Evolutionary conservation across 352 stramenopile genomes (phyloP), one percentile per base, ranked within the genome.

Genomic region (Phytophthora crassamura): DNA sequence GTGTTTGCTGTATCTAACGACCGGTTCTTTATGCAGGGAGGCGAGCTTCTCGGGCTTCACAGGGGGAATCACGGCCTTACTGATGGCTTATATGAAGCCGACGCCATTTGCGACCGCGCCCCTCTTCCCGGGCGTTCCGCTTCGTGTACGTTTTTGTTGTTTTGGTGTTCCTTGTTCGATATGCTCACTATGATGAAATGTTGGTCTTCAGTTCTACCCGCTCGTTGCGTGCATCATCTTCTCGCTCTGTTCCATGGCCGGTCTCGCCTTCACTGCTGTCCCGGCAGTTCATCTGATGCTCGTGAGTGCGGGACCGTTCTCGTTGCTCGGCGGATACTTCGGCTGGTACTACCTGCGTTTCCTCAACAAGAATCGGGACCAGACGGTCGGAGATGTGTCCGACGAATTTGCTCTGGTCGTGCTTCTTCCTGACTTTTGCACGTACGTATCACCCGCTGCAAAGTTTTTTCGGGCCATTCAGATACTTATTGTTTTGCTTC

Each of bases 341-440:
- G 86, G 86, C 11, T 96, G 88, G 88, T 94, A 89, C 59, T 94
- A 93, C 64, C 77, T 96, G 22, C 88, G 88, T 25, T 95, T 95
- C 59, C 67, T 94, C 14, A 84, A 86, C 61, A 90, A 89, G 62
- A 96, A 94, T 63, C 54, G 64, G 15, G 88, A 94, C 34, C 70
- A 80, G 22, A 88, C 78, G 6, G 52, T 88, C n/a, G 88, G 88
- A 5, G 78, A 96, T 66, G 66, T 87, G 36, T 93, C 84, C 22
- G 84, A 94, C 7, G 86, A 92, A 32, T 96, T 96, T 47, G 76
- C 75, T 14, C 69, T 94, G 43, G 77, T 88, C 38, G 54, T 88
- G 32, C 49, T 96, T 9, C 67, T 96, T 30, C 88, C 88, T 14
- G 81, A 90, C 33, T 81, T 83, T 32, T 87, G 78, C 64, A 69